A percentile compares a stretch with the other conserved stretches of the same genome.
These are phyloP conservation scores for Syncephalastrum racemosum DNA, from an alignment of 371 early-diverging fungal species.

Conservation along the genomic window DNA sequence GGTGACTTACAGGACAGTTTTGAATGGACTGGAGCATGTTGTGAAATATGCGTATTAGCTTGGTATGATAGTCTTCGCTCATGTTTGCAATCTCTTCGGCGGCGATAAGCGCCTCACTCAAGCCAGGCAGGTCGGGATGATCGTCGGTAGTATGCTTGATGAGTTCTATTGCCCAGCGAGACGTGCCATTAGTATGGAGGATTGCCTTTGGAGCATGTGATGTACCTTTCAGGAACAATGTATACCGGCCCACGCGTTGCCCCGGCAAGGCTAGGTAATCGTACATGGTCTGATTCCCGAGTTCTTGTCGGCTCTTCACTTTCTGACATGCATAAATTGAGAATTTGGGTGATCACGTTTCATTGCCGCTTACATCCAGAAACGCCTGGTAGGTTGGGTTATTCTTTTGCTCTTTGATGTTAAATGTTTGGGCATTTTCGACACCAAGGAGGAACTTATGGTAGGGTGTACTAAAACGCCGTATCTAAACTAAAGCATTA, in stretches of 20 bases:
- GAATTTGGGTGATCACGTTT: not conserved
- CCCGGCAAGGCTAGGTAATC: constrained; percentile 30
- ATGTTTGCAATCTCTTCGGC: constrained; percentile 40
- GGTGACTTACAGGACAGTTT: constrained; percentile 35
- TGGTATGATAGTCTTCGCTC: constrained; percentile 44
- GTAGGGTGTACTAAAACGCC: constrained; percentile 35
- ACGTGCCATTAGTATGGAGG: not conserved
- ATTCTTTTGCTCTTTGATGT: constrained; percentile 36
- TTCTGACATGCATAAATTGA: constrained; percentile 1
- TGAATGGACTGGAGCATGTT: constrained; percentile 43
- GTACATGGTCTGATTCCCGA: constrained; percentile 20
- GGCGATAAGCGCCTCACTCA: constrained; percentile 31
- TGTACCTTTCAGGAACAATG: constrained; percentile 40
- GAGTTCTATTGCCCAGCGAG: constrained; percentile 17
- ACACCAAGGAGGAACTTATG: constrained; percentile 43
- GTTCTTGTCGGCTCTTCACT: constrained; percentile 3
- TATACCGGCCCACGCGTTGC: constrained; percentile 45
- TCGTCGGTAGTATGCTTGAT: constrained; percentile 34
- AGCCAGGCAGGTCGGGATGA: constrained; percentile 29
- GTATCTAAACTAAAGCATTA: constrained; percentile 11
- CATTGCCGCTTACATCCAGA: constrained; percentile 10
- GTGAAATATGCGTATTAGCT: constrained; percentile 39
- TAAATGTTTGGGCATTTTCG: constrained; percentile 36
- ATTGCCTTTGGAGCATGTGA: not conserved
- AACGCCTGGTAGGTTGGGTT: constrained; percentile 38